Evolutionary conservation across 2,329 filamentous ascomycete species (phyloP).

Genomic region (Verticillium nubilum): DNA sequence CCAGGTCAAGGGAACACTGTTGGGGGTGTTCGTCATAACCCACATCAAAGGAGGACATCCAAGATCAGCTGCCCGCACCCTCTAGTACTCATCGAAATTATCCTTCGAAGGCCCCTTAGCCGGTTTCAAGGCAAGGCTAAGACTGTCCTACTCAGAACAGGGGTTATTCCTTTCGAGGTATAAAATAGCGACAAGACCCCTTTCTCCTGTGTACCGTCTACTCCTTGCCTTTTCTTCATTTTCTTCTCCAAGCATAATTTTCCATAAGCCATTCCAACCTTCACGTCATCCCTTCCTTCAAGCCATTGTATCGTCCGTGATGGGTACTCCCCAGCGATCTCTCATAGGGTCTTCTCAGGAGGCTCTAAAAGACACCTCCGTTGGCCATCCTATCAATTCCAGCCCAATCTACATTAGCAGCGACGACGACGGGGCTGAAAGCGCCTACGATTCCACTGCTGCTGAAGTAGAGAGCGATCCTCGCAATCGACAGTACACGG

Average conservation of each 20-base stretch:
- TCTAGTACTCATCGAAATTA: background rate
- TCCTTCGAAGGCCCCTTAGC: background rate
- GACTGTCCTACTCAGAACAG: too few species aligned
- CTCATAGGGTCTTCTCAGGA: too few species aligned
- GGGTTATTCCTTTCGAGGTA: background rate
- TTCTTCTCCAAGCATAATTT: background rate
- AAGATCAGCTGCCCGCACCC: background rate
- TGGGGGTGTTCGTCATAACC: background rate
- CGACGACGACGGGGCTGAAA: too few species aligned
- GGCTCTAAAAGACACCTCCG: too few species aligned
- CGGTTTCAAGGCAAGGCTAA: too few species aligned
- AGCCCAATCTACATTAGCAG: too few species aligned
- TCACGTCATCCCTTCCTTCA: background rate
- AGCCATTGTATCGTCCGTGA: background rate
- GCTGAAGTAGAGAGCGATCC: too few species aligned
- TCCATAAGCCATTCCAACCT: background rate
- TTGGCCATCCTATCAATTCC: too few species aligned
- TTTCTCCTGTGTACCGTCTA: background rate
- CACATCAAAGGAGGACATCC: background rate
- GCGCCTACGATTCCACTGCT: too few species aligned
- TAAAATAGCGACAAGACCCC: background rate
- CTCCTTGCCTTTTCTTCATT: background rate
- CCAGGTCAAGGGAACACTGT: background rate
- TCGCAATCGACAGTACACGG: too few species aligned
- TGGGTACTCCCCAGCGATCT: background rate